Conservation (phyloP, 2,329 filamentous ascomycete genomes). For the Triangularia verruculosa region DNA sequence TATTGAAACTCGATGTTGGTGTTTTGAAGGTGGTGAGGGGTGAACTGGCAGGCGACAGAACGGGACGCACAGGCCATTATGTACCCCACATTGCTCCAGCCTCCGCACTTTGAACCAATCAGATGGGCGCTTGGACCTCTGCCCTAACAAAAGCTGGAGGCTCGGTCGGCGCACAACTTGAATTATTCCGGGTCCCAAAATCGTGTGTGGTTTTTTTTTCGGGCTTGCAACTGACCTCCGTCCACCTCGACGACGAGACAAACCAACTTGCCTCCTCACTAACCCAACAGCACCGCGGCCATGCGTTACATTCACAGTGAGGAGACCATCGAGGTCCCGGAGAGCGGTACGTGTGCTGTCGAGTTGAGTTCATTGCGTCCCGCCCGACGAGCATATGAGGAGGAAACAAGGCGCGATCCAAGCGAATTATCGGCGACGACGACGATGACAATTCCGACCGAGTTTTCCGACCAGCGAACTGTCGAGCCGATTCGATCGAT, state of each 20-base stretch:
- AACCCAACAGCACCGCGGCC: slow-evolving; percentile 48
- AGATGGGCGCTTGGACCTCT: slow-evolving; percentile 12
- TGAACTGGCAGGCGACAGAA: not conserved
- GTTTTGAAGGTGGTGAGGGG: not conserved
- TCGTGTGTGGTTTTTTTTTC: slow-evolving; percentile 28
- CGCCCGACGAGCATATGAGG: not conserved
- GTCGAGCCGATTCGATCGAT: slow-evolving; percentile 6
- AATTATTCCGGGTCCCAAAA: slow-evolving; percentile 33
- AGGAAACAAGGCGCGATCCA: slow-evolving; percentile 13
- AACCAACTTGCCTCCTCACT: slow-evolving; percentile 36
- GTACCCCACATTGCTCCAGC: slow-evolving; percentile 18
- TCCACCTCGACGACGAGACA: slow-evolving; percentile 32
- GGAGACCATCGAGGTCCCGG: slow-evolving; percentile 92
- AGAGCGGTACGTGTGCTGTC: slow-evolving; percentile 76
- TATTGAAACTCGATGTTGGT: not conserved
- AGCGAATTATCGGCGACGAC: not conserved
- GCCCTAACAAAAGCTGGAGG: slow-evolving; percentile 25
- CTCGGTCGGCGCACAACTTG: slow-evolving; percentile 29
- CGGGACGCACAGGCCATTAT: slow-evolving; percentile 11
- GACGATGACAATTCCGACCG: not conserved
- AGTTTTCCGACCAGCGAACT: not conserved
- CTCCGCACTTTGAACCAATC: slow-evolving; percentile 21
- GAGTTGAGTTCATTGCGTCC: slow-evolving; percentile 20
- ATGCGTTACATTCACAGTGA: slow-evolving; percentile 99
- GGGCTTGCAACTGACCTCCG: slow-evolving; percentile 27